Evolutionary conservation across 2,329 filamentous ascomycete genomes (phyloP), one percentile per base, ranked within the genome.

Genomic region (Geoglossum cookeanum): DNA sequence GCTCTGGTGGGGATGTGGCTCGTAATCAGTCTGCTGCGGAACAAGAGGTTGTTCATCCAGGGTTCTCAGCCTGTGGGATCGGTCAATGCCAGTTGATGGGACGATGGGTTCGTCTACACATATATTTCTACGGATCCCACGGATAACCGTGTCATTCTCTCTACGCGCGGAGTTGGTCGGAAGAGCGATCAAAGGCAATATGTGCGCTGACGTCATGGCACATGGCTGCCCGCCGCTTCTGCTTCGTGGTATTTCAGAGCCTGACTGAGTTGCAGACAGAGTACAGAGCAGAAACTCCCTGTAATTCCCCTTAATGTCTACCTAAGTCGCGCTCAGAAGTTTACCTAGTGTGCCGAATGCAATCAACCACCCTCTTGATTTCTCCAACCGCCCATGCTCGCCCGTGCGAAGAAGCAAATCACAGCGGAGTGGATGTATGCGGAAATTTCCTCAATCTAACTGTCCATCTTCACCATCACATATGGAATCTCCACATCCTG

Each of bases 401-500:
- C 7, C 33, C 7, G 1, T n/a, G 49, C 33, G 2, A 49, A 22
- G 4, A 27, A 51, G n/a, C 13, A 2, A 49, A 30, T 15, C 27
- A 15, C 22, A 3, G 30, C 13, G 11, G n/a, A 4, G 22, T 53
- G 32, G 7, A 53, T 17, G 30, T 33, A 35, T 53, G 15, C 29
- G 37, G 15, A n/a, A 45, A 45, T 45, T 13, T 17, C 11, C 11
- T n/a, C 49, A 35, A 17, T 57, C 52, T 47, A 57, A 60, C 75
- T 73, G 59, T 71, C 66, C 62, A 89, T 73, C 74, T 84, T 91
- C 62, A 95, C 81, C 81, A 91, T 94, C 65, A 97, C 87, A 69
- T 95, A 97, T 3, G 92, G 92, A 63, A 97, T 85, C 72, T 98
- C 92, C 1, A 97, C 91, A 68, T 98, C 92, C 72, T 97, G 88